A percentile compares a stretch with the other conserved stretches of the same genome.
Conservation (phyloP, 257 asterid genomes). For the Euphrasia confusa region DNA sequence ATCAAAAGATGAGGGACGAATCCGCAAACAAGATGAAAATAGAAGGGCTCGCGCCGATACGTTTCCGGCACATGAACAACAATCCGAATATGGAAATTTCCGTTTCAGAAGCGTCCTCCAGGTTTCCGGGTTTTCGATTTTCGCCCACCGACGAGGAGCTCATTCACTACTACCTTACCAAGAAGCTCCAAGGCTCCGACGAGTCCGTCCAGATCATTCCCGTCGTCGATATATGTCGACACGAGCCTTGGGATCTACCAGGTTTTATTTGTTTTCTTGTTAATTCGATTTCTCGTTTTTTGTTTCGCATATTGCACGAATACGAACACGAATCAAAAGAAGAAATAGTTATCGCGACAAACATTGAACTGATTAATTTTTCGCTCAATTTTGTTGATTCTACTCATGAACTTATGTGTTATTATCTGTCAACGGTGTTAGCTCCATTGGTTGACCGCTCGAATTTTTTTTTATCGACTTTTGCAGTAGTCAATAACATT, state of each 20-base stretch:
- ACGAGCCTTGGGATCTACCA: slow-evolving; percentile 96
- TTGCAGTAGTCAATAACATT: too few relatives aligned
- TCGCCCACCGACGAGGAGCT: slow-evolving; percentile 84
- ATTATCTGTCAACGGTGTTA: too few relatives aligned
- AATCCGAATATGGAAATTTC: slow-evolving; percentile 45
- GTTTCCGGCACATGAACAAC: background rate
- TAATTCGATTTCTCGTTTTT: too few relatives aligned
- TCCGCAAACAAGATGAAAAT: background rate
- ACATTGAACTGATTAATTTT: too few relatives aligned
- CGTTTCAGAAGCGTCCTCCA: slow-evolving; percentile 54
- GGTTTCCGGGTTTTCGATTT: slow-evolving; percentile 83
- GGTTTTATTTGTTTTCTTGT: slow-evolving; percentile 31
- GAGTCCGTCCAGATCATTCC: slow-evolving; percentile 58
- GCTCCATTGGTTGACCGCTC: too few relatives aligned
- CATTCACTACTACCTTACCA: slow-evolving; percentile 60
- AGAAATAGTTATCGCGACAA: too few relatives aligned
- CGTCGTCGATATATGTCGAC: slow-evolving; percentile 71
- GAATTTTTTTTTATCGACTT: too few relatives aligned
- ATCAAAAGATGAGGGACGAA: background rate
- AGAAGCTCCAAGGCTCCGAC: slow-evolving; percentile 52
- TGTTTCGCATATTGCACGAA: too few relatives aligned
- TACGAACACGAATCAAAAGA: background rate
- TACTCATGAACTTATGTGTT: too few relatives aligned
- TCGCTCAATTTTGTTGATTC: too few relatives aligned
- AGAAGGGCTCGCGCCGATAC: background rate